Base-by-base conservation (phyloP, 768 basidiomycete genomes). In the Phylloporus sp. region DNA sequence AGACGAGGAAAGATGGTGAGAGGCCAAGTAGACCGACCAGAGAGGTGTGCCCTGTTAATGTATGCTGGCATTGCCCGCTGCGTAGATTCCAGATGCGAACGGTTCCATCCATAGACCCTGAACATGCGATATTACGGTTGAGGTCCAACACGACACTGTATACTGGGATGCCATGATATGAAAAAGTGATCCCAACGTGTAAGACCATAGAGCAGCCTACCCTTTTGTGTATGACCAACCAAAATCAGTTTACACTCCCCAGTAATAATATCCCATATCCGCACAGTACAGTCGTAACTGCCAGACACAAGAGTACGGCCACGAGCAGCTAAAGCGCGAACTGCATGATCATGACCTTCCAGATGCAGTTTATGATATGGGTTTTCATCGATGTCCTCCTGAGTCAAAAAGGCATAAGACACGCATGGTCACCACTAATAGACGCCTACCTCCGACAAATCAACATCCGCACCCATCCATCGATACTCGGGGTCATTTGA, bases 71-170 rank as follows among this genome's bases (percentile, higher is more conserved):
- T 62, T 85, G 78, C 0, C 95, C 95, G 2, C 80, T 91, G 45
- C 78, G 80, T 31, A 95, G 75, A 59, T 89, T 87, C 95, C 95
- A 99, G 31, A 99, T 83, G 44, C 91, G 90, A 55, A 98, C 95
- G 2, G 92, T 95, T 41, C 92, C 90, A 68, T 98, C 95, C 95
- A 97, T 95, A 5, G 95, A 97, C 8, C 95, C 95, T 2, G 97
- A 98, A 58, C 91, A 94, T 24, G 92, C 92, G 65, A 94, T 90
- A 48, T 91, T 84, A 18, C 94, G 88, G 42, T 76, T 74, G 35
- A 85, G 79, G 66, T 98, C 95, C 35, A 95, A 80, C 11, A 95
- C 93, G 46, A 98, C 91, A 67, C 90, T 93, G 75, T 98, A 98
- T 5, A 98, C 95, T 94, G 69, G 18, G 13, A 47, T 26, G 29